Evolutionary conservation across 345 rosid genomes (phyloP), one percentile per base, ranked within the genome.

Genomic region (Bruguiera sexangula): DNA sequence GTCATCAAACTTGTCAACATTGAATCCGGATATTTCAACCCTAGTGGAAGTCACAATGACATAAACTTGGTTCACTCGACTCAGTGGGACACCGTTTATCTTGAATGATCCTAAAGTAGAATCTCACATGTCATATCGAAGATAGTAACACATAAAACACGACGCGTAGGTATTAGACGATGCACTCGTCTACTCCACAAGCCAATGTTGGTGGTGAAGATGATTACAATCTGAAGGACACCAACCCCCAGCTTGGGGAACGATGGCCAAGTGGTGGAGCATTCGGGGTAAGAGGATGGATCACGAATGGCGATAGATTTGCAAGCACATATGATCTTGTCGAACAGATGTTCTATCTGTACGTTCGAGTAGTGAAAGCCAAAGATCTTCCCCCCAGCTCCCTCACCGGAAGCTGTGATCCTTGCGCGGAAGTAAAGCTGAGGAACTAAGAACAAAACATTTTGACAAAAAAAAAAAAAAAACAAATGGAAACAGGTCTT

Each of bases 401-500:
- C 57, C 56, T 91, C 53, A 84, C 94, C 6, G 93, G 82, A 19
- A 86, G 86, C 75, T 91, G 89, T 50, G 94, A 89, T 78, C 98
- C 97, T 30, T 93, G 89, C 67, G 97, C 80, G 73, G 97, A 91
- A 79, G 94, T 89, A 10, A 93, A 91, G 84, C 76, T 93, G 8
- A 97, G 97, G 6, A 93, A 91, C 87, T 93, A n/a, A 83, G 90
- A 70, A 88, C 98, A 1, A 89, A 56, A 72, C 91, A 88, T 54
- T 79, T 88, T 52, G 94, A 91, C 48, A 88, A 82, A 85, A 93
- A 80, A 70, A 77, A 80, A 27, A 27, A 27, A 24, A 27, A 27
- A 27, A 94, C n/a, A n/a, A 89, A 70, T 93, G 98, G 98, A 89
- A 91, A 81, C 96, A 89, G 67, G 97, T 88, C 53, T 93, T 93